Base-by-base conservation (phyloP, 371 early-diverging fungal species). In the Nematocida displodere region DNA sequence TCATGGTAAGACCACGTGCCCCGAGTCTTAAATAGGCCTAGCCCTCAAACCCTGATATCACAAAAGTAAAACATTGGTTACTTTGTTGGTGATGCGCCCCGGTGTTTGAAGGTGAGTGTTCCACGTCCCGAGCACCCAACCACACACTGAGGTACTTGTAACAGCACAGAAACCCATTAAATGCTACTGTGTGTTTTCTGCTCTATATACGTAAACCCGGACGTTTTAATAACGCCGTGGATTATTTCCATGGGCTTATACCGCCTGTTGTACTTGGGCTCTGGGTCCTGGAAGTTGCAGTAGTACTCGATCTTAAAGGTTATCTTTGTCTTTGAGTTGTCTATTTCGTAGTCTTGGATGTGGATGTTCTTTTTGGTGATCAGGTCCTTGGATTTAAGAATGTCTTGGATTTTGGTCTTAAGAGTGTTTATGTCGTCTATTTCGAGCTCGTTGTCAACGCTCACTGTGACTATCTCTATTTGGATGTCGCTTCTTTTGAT, bases 401-500 rank as follows among this genome's bases (percentile, higher is more conserved):
- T 26, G 15, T 64, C 55, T 62, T 42, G 13, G 22, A 81, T 20
- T 40, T 66, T 49, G 3, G 76, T 78, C 55, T 66, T 75, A 8
- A 84, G 49, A 2, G 65, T 62, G 3, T 62, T 31, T 17, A 80
- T 56, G 29, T 71, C n/a, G 15, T 78, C 61, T 54, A 71, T 79
- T 26, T 56, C 64, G 1, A 80, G 68, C 17, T 29, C 54, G 37
- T 54, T 39, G 1, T 58, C 71, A 3, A 81, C 54, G 15, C 53
- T 53, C 13, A 84, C 37, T 11, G 40, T 54, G 7, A 82, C 54
- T 36, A 63, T 37, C 44, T 81, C 80, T 24, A 47, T 54, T 52
- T 82, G 82, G 22, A 63, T 68, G 29, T 50, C 65, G 53, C 82
- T 81, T 71, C 84, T 76, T 52, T 81, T 54, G n/a, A 82, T 59